These are phyloP conservation scores for Echites panduratus DNA, from an alignment of 257 asterid genomes.

Conservation along the genomic window DNA sequence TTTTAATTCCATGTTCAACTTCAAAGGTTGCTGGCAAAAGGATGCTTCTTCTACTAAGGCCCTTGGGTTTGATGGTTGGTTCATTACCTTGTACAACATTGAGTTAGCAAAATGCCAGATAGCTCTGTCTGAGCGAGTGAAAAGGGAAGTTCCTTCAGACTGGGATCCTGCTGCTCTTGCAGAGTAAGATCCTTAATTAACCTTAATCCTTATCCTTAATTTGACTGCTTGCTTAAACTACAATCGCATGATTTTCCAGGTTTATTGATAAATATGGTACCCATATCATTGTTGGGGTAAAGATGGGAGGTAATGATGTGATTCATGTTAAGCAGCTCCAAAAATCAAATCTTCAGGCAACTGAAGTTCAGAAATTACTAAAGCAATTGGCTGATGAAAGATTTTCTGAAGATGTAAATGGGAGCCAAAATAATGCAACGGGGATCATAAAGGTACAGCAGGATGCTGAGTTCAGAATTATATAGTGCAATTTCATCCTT, in stretches of 20 bases:
- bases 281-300: conserved; percentile 82
- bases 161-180: conserved; percentile 95
- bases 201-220: conserved; percentile 15
- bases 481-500: not conserved
- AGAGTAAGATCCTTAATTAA: conserved; percentile 50
- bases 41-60: conserved; percentile 74
- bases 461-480: conserved; percentile 12
- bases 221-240: not conserved
- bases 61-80: conserved; percentile 93
- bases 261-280: conserved; percentile 93
- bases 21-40: conserved; percentile 88
- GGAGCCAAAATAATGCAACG: conserved; percentile 27
- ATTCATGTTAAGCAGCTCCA: conserved; percentile 89
- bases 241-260: conserved; percentile 47
- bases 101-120: conserved; percentile 69
- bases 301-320: conserved; percentile 98
- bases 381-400: conserved; percentile 76
- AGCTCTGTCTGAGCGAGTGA: conserved; percentile 58
- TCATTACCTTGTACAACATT: conserved; percentile 69
- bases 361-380: conserved; percentile 76
- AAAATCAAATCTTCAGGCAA: conserved; percentile 58
- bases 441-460: conserved; percentile 55
- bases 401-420: conserved; percentile 49
- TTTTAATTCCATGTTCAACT: conserved; percentile 76
- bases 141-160: conserved; percentile 62